Evolutionary conservation across 75 land plant species (phyloP).

Genomic region (Selaginella moellendorffii): DNA sequence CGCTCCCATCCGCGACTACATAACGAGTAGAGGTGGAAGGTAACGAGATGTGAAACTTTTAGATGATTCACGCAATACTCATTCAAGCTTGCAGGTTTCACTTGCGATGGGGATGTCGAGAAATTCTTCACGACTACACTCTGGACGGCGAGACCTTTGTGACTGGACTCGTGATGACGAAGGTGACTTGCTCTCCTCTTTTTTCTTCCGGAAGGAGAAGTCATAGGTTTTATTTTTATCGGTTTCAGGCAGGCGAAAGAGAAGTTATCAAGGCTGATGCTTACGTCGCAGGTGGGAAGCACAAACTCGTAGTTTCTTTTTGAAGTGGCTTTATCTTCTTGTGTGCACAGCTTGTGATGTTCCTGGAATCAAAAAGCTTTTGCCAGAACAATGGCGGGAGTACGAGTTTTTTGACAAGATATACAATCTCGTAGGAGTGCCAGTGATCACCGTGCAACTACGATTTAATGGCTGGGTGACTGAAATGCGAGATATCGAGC

Average conservation of each 20-base stretch:
- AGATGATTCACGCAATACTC: not conserved
- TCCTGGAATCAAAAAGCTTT: constrained; percentile 82
- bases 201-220: not conserved
- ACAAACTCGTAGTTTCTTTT: too few species aligned
- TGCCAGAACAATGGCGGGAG: constrained; percentile 71
- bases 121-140: constrained; percentile 54
- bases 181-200: constrained; percentile 25
- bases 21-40: constrained; percentile 85
- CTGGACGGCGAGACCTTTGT: constrained; percentile 59
- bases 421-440: constrained; percentile 85
- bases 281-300: constrained; percentile 76
- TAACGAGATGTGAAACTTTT: constrained; percentile 11
- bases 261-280: constrained; percentile 83
- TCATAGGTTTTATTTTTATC: constrained; percentile 1
- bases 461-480: constrained; percentile 98
- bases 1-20: constrained; percentile 83
- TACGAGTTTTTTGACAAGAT: constrained; percentile 75
- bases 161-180: constrained; percentile 66
- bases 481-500: constrained; percentile 76
- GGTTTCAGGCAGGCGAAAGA: constrained; percentile 59
- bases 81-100: constrained; percentile 60
- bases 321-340: too few species aligned
- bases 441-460: constrained; percentile 94
- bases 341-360: constrained; percentile 84
- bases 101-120: constrained; percentile 88